Percentiles rank a stretch among this genome's conserved stretches.
phyloP scores from a whole-genome alignment of 2,329 filamentous ascomycete genomes.

The Aureobasidium leucospermi region DNA sequence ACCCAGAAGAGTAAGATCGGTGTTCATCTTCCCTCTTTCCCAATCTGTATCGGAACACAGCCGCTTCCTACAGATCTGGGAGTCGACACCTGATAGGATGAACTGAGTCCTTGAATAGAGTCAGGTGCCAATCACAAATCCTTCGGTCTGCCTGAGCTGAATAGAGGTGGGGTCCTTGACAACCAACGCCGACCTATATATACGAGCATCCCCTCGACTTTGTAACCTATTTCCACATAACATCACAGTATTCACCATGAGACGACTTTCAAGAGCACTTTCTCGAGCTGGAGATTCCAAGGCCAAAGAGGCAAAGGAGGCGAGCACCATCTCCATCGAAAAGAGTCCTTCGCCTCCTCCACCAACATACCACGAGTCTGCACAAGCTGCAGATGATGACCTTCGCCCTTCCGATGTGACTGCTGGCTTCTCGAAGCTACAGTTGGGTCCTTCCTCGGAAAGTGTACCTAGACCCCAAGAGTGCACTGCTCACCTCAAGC shows the following conservation, averaged over 20 bases:
- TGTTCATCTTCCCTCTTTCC: not conserved
- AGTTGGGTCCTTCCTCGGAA: not conserved
- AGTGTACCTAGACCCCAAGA: constrained; percentile 35
- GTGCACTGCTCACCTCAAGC: constrained; percentile 66
- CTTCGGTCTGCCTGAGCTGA: not conserved
- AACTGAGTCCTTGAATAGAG: not conserved
- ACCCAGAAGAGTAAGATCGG: not conserved
- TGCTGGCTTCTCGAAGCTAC: constrained; percentile 17
- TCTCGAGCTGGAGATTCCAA: constrained; percentile 19
- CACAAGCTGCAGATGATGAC: constrained; percentile 18
- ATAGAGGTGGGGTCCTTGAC: not conserved
- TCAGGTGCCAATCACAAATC: not conserved
- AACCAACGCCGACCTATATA: not conserved
- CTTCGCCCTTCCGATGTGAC: constrained; percentile 23
- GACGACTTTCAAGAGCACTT: constrained; percentile 23
- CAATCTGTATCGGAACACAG: not conserved
- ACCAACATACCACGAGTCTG: constrained; percentile 16
- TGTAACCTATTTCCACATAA: not conserved
- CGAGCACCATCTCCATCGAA: constrained; percentile 18
- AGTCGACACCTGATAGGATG: not conserved
- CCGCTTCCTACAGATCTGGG: not conserved
- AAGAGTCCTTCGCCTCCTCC: constrained; percentile 17
- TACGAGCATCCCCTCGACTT: not conserved
- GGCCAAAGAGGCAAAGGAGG: constrained; percentile 24
- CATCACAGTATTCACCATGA: not conserved